Base-by-base conservation (phyloP, 139 green algal genomes). In the Protoeuglena noctilucae region DNA sequence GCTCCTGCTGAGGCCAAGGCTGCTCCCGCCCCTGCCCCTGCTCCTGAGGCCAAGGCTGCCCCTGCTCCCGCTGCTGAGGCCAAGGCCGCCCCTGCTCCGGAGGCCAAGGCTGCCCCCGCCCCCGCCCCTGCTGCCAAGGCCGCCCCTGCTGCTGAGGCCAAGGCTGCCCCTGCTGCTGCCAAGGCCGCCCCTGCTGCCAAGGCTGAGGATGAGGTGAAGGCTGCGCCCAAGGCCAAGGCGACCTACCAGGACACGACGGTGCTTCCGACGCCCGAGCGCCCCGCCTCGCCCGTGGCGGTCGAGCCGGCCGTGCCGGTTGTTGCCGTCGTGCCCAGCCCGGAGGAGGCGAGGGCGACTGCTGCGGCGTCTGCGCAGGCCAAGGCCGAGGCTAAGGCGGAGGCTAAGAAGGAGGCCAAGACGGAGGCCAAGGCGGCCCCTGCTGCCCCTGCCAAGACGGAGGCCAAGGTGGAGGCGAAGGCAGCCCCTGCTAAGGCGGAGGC, bases 281-380 rank as follows among this genome's bases (percentile, higher is more conserved):
- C n/a, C n/a, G n/a, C n/a, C n/a, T n/a, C n/a, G n/a, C 41, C 64
- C 5, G 40, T 40, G 25, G 18, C 45, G 18, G 31, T 55, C 4
- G 27, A 45, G 19, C 51, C 58, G 28, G 30, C 64, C 49, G 64
- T 66, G 49, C 29, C 57, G n/a, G n/a, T n/a, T 40, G 66, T 52
- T 16, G 29, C 46, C 28, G 64, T 51, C 9, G 55, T 39, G 40
- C 39, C 53, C 41, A 51, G 24, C 26, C 30, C 39, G 21, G 31
- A 62, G 56, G 30, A 18, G 16, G 53, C 27, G 21, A 17, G 4
- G 28, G 53, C 25, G 34, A 7, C 43, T 14, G 43, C 25, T n/a
- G 28, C 53, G 17, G 48, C n/a, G 21, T 22, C 3, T 51, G 48
- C 46, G 39, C 24, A 28, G 19, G 40, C 34, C 1, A 50, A 55